Evolutionary conservation across 2,329 filamentous ascomycete genomes (phyloP), one percentile per base, ranked within the genome.

Genomic region (Fusarium virguliforme): DNA sequence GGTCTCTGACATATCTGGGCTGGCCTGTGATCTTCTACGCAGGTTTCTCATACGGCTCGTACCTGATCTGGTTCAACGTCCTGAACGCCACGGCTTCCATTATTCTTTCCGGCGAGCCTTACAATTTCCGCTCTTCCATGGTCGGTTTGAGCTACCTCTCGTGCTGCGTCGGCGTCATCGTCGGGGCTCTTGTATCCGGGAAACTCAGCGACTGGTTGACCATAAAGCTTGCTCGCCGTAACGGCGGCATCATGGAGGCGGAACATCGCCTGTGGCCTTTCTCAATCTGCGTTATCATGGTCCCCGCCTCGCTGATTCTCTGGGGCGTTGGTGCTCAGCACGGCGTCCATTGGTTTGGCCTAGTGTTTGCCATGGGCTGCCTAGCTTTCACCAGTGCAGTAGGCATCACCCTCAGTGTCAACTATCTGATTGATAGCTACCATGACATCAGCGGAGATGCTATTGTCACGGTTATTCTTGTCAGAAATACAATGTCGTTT

Each of bases 11-110:
- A 32, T 77, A 81, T 34, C 74, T 84, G 4, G 76, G 76, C 2
- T 85, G 81, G 80, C 83, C 83, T 0, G 79, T 83, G 15, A 79
- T 84, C 18, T 81, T 84, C 51, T 85, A 81, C 60, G 75, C 81
- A 0, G 82, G 82, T 9, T 83, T 84, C 56, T 80, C 79, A 8
- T 84, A 84, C 60, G 82, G 82, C 3, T 80, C 80, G 0, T 82
- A 83, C 30, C 77, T 84, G 4, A 78, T 83, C 38, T 83, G 80
- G 75, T 84, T 83, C 74, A 83, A 82, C 65, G 80, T 84, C 4
- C 76, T 83, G n/a, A 83, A 83, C 46, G 82, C 81, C 64, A 86
- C 79, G 2, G 80, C 77, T 22, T 85, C 78, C 30, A 81, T 83
- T 28, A 79, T 83, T 8, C 75, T 83, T 0, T 79, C 79, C 1